Evolutionary conservation across 768 basidiomycete genomes (phyloP).

Genomic region (Rhodotorula taiwanensis): DNA sequence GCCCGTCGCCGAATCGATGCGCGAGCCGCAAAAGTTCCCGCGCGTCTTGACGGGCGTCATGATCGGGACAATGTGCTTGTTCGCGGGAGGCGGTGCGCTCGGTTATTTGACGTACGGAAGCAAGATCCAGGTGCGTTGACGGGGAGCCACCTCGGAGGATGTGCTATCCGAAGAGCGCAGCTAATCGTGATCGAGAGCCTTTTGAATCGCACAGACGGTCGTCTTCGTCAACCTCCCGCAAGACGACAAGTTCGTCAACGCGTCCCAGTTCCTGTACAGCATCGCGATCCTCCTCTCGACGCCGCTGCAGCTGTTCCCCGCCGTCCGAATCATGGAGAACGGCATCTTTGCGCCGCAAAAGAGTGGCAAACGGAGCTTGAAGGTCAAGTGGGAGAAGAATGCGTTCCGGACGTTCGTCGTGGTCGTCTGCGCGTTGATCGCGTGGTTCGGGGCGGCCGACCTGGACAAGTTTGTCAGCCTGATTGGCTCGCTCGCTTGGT

Average conservation of each 20-base stretch:
- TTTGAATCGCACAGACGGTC: slow-evolving; percentile 58
- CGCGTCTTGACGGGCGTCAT: slow-evolving; percentile 80
- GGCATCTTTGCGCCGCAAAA: slow-evolving; percentile 61
- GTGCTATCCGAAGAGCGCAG: too few species aligned
- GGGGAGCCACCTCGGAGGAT: not conserved
- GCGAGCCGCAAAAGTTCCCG: slow-evolving; percentile 89
- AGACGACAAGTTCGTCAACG: slow-evolving; percentile 76
- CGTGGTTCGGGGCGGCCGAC: slow-evolving; percentile 72
- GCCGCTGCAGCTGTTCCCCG: slow-evolving; percentile 95
- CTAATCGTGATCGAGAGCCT: not conserved
- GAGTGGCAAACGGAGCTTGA: slow-evolving; percentile 63
- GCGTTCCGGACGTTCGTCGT: slow-evolving; percentile 48
- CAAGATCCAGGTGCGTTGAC: slow-evolving; percentile 26
- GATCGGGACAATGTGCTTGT: slow-evolving; percentile 58
- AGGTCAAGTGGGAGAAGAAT: slow-evolving; percentile 97
- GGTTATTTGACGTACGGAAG: slow-evolving; percentile 21
- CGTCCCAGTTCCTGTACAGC: slow-evolving; percentile 56
- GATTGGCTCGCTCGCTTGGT: slow-evolving; percentile 53
- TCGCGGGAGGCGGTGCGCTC: slow-evolving; percentile 30
- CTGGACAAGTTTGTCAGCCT: slow-evolving; percentile 93
- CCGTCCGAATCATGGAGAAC: slow-evolving; percentile 93
- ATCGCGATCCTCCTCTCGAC: slow-evolving; percentile 81
- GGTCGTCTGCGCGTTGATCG: slow-evolving; percentile 68
- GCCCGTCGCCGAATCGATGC: slow-evolving; percentile 95
- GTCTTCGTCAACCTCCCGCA: slow-evolving; percentile 88